Evolutionary conservation across 805 yeast genomes (phyloP).

Genomic region (Komagataella pastoris): DNA sequence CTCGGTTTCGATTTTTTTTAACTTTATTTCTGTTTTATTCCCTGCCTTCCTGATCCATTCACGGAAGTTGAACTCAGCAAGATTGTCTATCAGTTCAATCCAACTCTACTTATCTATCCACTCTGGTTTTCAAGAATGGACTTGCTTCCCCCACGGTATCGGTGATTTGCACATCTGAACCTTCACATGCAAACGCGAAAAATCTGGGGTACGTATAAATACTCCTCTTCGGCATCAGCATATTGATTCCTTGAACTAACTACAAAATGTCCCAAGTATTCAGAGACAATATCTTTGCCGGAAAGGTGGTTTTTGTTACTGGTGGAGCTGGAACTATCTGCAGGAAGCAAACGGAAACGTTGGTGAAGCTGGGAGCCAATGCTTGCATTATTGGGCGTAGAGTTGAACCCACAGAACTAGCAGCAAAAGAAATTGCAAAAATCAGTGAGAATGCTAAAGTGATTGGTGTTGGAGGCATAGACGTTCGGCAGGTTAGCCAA

Average conservation of each 20-base stretch:
- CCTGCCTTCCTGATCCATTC: neutral
- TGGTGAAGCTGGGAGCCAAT: slow-evolving; percentile 73
- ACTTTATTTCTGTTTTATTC: too few relatives aligned
- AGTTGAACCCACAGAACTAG: slow-evolving; percentile 45
- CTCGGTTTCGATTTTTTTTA: neutral
- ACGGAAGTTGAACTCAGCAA: too few relatives aligned
- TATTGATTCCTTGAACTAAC: slow-evolving; percentile 2
- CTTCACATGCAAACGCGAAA: neutral
- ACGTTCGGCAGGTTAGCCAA: slow-evolving; percentile 61
- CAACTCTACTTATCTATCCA: too few relatives aligned
- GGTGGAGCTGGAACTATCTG: slow-evolving; percentile 98
- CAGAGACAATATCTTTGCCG: slow-evolving; percentile 58
- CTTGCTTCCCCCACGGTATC: neutral
- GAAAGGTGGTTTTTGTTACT: slow-evolving; percentile 81
- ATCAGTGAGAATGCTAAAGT: slow-evolving; percentile 53
- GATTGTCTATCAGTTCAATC: too few relatives aligned
- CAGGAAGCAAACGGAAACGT: slow-evolving; percentile 76
- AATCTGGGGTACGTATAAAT: neutral
- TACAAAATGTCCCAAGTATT: neutral
- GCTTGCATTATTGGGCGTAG: slow-evolving; percentile 82
- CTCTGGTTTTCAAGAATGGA: neutral
- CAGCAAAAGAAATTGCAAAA: slow-evolving; percentile 50
- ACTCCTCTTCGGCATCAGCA: slow-evolving; percentile 3
- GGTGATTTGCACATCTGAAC: neutral
- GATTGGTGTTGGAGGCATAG: slow-evolving; percentile 57